These are phyloP conservation scores for Usnea hakonensis DNA, from an alignment of 495 filamentous ascomycete genomes.

Conservation along the genomic window DNA sequence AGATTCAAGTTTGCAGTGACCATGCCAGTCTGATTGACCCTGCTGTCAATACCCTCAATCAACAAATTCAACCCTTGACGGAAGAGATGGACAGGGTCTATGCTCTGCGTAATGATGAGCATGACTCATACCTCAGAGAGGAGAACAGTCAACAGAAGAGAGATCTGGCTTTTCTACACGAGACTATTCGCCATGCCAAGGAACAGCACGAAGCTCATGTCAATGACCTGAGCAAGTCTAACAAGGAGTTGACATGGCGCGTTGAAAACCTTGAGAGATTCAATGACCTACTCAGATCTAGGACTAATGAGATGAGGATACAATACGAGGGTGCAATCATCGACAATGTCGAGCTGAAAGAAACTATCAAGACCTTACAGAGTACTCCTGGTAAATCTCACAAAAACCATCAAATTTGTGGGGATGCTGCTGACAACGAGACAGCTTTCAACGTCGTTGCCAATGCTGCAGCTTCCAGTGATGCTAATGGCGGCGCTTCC, in stretches of 20 bases:
- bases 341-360: neutral
- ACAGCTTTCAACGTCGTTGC: neutral
- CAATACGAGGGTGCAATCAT: neutral
- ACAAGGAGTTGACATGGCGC: neutral
- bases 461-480: neutral
- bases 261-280: neutral
- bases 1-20: neutral
- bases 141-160: neutral
- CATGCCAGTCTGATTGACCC: neutral
- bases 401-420: too few species aligned
- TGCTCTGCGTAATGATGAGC: neutral
- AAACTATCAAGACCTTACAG: neutral
- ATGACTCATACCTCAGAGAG: neutral
- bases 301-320: neutral
- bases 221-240: neutral
- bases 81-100: neutral
- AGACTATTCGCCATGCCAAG: neutral
- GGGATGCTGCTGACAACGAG: neutral
- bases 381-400: neutral
- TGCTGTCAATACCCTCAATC: neutral
- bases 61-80: neutral
- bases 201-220: neutral
- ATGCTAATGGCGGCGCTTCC: neutral
- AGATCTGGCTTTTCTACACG: neutral
- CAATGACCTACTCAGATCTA: neutral